Percentiles rank a stretch among this genome's conserved stretches.
Evolutionary conservation across 2,329 filamentous ascomycete species (phyloP).

Genomic region (Fusarium sp.): DNA sequence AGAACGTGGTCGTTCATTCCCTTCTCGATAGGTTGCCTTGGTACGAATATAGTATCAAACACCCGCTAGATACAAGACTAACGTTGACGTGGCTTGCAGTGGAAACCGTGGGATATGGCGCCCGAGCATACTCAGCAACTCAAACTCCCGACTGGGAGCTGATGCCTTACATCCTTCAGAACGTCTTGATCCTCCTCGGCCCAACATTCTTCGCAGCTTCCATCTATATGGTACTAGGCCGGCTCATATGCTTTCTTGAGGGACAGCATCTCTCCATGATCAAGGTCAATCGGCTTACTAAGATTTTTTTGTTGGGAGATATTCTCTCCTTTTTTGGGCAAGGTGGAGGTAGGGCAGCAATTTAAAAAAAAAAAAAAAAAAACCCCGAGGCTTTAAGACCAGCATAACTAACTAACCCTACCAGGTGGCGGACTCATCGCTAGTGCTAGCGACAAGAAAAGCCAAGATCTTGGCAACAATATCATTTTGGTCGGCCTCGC

Average conservation of each 20-base stretch:
- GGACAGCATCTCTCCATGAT: background rate
- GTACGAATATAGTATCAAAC: background rate
- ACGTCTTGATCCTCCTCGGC: background rate
- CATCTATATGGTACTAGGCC: background rate
- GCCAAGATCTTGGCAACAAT: background rate
- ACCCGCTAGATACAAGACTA: background rate
- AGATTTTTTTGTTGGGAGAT: background rate
- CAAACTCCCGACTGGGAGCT: background rate
- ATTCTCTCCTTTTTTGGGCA: background rate
- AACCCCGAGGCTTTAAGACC: background rate
- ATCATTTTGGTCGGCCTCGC: background rate
- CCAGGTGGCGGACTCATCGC: background rate
- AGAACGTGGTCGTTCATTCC: background rate
- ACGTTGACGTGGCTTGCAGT: background rate
- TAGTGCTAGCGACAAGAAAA: background rate
- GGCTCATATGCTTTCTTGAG: background rate
- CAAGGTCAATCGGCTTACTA: background rate
- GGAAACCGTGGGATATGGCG: background rate
- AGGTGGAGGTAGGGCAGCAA: background rate
- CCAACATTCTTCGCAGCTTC: background rate
- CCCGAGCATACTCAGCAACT: background rate
- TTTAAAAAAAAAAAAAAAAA: background rate
- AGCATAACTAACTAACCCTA: background rate
- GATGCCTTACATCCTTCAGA: background rate
- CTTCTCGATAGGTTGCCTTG: background rate